Percentiles rank a stretch among this genome's conserved stretches.
These are phyloP conservation scores for Carex parvula DNA, from an alignment of 176 grass and related monocot species.

Conservation along the genomic window DNA sequence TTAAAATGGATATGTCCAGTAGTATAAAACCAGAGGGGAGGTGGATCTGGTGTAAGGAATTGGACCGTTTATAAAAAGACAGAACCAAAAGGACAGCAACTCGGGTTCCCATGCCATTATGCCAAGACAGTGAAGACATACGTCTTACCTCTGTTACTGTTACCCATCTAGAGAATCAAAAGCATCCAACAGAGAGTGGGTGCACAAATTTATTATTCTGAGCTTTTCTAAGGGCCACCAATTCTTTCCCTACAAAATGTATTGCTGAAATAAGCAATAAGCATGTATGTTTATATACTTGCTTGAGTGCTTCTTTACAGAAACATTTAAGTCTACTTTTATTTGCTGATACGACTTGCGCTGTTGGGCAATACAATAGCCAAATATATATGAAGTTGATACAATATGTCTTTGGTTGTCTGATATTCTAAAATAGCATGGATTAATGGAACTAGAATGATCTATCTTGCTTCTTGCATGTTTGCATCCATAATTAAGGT, in stretches of 20 bases:
- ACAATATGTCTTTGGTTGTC: background rate
- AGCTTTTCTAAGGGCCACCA: background rate
- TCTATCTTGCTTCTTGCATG: background rate
- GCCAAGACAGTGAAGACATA: conserved; percentile 12
- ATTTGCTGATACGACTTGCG: background rate
- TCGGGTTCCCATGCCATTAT: conserved; percentile 14
- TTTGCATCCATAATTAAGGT: background rate
- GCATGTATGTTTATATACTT: background rate
- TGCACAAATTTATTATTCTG: background rate
- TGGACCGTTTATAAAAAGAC: conserved; percentile 20
- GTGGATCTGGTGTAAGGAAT: background rate
- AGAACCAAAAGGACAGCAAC: conserved; percentile 23
- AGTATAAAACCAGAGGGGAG: background rate
- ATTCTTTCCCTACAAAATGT: background rate
- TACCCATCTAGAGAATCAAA: conserved; percentile 14
- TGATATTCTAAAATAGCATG: background rate
- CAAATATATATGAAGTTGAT: background rate
- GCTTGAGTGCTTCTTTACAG: background rate
- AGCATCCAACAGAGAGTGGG: conserved; percentile 13
- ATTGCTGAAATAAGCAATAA: background rate
- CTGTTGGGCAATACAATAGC: background rate
- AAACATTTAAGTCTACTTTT: background rate
- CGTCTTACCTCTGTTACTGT: conserved; percentile 4
- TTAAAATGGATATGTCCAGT: conserved; percentile 6
- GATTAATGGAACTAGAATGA: background rate